A percentile compares a stretch with the other conserved stretches of the same genome.
Evolutionary conservation across 768 basidiomycete genomes (phyloP).

Genomic region (Trametopsis cervina): DNA sequence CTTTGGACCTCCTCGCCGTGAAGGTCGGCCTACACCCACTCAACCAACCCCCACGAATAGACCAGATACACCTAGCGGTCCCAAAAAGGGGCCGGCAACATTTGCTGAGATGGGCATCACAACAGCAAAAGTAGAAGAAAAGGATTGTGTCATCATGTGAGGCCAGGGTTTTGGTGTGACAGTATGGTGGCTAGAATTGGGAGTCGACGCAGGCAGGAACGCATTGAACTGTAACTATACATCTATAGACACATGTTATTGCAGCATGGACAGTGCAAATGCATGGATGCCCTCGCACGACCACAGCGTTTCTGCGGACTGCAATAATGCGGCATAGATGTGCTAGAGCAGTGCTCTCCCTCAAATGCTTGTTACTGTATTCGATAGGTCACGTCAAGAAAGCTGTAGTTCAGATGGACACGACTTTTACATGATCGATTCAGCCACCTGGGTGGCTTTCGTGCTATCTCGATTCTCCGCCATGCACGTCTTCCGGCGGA

Average conservation of each 20-base stretch:
- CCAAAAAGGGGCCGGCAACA: conserved; percentile 52
- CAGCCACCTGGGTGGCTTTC: too few species aligned
- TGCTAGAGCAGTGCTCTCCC: too few species aligned
- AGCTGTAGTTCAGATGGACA: too few species aligned
- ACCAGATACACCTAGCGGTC: conserved; percentile 10
- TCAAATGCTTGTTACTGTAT: too few species aligned
- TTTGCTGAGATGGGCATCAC: conserved; percentile 95
- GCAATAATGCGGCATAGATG: too few species aligned
- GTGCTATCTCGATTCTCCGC: too few species aligned
- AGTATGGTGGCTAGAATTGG: too few species aligned
- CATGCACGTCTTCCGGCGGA: too few species aligned
- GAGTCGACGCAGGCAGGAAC: not conserved
- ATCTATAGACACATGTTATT: not conserved
- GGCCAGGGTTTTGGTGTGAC: not conserved
- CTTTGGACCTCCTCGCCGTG: conserved; percentile 13
- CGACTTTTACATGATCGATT: too few species aligned
- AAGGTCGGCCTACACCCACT: conserved; percentile 8
- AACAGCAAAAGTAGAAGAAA: conserved; percentile 67
- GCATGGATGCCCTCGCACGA: too few species aligned
- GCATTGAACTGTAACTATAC: not conserved
- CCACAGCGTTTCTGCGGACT: too few species aligned
- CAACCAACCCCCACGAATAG: conserved; percentile 2
- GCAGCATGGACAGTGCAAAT: not conserved
- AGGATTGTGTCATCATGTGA: conserved; percentile 88
- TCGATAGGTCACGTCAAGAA: too few species aligned